A percentile compares a stretch with the other conserved stretches of the same genome.
Evolutionary conservation across 2,329 filamentous ascomycete genomes (phyloP).

Genomic region (Aspergillus costaricaensis): DNA sequence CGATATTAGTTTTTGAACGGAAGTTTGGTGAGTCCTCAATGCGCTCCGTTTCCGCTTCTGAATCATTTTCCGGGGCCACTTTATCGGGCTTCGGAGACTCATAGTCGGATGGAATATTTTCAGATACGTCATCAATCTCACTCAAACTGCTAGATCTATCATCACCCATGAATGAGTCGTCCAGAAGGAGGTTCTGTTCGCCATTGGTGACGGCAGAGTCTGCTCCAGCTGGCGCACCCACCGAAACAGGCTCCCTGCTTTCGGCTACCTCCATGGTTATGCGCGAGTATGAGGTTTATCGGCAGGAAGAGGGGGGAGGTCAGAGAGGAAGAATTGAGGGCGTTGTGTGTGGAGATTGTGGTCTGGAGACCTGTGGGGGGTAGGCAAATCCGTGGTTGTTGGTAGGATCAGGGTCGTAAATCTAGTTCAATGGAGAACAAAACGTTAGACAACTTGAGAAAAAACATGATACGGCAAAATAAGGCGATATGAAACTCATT

Average conservation of each 20-base stretch:
- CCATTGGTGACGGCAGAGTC: slow-evolving; percentile 40
- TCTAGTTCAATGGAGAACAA: slow-evolving; percentile 24
- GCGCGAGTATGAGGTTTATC: slow-evolving; percentile 1
- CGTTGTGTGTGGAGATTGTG: slow-evolving; percentile 17
- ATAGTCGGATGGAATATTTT: slow-evolving; percentile 62
- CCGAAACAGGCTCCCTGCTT: slow-evolving; percentile 37
- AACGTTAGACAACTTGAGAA: slow-evolving; percentile 25
- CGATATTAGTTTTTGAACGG: slow-evolving; percentile 61
- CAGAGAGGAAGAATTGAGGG: slow-evolving; percentile 2
- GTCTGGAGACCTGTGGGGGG: slow-evolving; percentile 23
- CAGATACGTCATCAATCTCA: slow-evolving; percentile 80
- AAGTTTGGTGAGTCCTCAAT: slow-evolving; percentile 81
- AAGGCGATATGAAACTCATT: slow-evolving; percentile 1
- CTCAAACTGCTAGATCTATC: slow-evolving; percentile 87
- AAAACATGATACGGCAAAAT: not conserved
- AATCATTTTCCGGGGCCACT: slow-evolving; percentile 65
- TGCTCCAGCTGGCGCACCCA: slow-evolving; percentile 36
- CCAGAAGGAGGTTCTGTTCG: slow-evolving; percentile 36
- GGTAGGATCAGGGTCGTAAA: slow-evolving; percentile 16
- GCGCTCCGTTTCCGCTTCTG: slow-evolving; percentile 92
- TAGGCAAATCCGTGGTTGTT: not conserved
- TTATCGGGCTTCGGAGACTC: slow-evolving; percentile 53
- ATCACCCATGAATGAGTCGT: slow-evolving; percentile 58
- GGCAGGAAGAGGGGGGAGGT: not conserved
- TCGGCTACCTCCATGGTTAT: slow-evolving; percentile 45